Evolutionary conservation across 805 yeast genomes (phyloP).

Genomic region (Ogataea haglerorum): DNA sequence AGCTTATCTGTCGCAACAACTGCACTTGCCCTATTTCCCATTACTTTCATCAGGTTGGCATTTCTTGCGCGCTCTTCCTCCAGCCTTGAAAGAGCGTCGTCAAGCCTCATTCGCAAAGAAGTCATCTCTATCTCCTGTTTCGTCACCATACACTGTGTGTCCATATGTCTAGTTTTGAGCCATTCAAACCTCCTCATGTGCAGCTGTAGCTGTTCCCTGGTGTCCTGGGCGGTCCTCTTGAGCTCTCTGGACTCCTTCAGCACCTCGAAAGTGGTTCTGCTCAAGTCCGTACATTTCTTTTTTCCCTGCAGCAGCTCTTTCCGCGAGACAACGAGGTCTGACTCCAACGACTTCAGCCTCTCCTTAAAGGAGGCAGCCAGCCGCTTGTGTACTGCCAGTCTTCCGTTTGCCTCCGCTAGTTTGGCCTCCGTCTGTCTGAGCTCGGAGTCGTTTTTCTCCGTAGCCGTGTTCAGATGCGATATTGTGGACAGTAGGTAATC

Average conservation of each 20-base stretch:
- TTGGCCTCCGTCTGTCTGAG: conserved; percentile 6
- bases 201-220: conserved; percentile 9
- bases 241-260: conserved; percentile 11
- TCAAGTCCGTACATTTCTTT: conserved; percentile 1
- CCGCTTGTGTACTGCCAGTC: conserved; percentile 6
- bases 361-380: conserved; percentile 12
- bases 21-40: not conserved
- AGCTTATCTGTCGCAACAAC: not conserved
- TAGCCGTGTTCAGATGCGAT: conserved; percentile 8
- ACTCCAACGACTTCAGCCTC: conserved; percentile 5
- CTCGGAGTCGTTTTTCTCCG: conserved; percentile 5
- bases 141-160: conserved; percentile 7
- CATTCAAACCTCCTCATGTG: conserved; percentile 14
- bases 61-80: conserved; percentile 45
- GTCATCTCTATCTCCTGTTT: conserved; percentile 27
- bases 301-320: conserved; percentile 8
- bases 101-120: conserved; percentile 34
- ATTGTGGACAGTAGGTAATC: conserved; percentile 22
- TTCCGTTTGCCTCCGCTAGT: conserved; percentile 5
- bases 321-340: conserved; percentile 2
- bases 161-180: conserved; percentile 15
- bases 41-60: conserved; percentile 21
- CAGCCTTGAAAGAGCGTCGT: conserved; percentile 43
- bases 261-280: conserved; percentile 2
- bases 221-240: conserved; percentile 4